Evolutionary conservation across 805 yeast genomes (phyloP), one percentile per base, ranked within the genome.

Genomic region (Candida mattraensis): DNA sequence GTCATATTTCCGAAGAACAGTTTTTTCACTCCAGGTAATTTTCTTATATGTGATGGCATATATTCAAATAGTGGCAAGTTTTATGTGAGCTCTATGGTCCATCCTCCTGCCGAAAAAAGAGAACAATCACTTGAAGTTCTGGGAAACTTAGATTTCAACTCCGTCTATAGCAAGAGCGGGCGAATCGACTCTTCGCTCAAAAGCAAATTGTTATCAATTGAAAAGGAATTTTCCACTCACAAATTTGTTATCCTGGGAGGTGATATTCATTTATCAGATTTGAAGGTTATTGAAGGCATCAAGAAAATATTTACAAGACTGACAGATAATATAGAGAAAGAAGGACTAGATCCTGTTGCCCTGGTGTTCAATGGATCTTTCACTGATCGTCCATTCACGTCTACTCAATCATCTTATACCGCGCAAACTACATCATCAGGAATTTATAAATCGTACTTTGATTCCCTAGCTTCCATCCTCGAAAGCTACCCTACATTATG

Each of bases 361-460:
- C 64, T 93, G n/a, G 70, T 93, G 0, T 66, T 93, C 46, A 73
- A 77, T 15, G 99, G 99, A 0, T 83, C 96, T 3, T 93, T 93
- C 50, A 55, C 74, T 0, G 77, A 87, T 0, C 57, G 56, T 5
- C 85, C 96, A 1, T 72, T 86, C 33, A 75, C 70, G 27, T 67
- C 81, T 1, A 71, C 79, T 1, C 56, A 56, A 21, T 71, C 78
- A 8, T 68, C 83, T 3, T 64, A 74, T 7, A 55, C 73, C 3
- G 61, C 70, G 19, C 63, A 74, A n/a, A 36, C 53, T 3, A 70
- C 83, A 6, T 63, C 69, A 30, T 67, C 80, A 0, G 78, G 75
- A 33, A 60, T 64, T 17, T 85, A 83, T 54, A 83, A 81, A 48
- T 67, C 73, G 24, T 63, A 74, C 17, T 89, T 93, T 61, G 95